Conservation (phyloP, 148 eudicot genomes). For the Fagopyrum homotropicum region DNA sequence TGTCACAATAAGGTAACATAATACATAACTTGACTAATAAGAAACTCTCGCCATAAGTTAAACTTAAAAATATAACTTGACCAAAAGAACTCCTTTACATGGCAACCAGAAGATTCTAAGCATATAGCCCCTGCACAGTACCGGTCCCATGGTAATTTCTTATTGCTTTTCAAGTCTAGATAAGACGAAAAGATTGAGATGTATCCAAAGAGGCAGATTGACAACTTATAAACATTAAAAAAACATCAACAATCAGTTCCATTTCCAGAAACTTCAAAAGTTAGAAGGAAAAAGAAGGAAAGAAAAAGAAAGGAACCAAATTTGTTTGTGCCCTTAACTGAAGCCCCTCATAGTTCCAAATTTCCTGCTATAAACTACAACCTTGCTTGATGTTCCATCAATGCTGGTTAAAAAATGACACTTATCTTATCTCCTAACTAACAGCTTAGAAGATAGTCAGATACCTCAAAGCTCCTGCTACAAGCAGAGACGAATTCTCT, state of each 20-base stretch:
- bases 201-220: neutral
- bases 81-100: no score
- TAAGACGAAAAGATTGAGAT: neutral
- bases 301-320: neutral
- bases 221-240: neutral
- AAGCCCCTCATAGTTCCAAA: neutral
- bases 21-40: no score
- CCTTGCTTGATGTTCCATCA: neutral
- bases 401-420: neutral
- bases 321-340: neutral
- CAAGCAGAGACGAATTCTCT: constrained; percentile 4
- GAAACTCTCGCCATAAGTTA: no score
- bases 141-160: no score
- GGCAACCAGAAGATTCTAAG: no score
- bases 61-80: no score
- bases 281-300: neutral
- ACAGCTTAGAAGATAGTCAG: neutral
- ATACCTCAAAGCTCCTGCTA: neutral
- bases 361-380: neutral
- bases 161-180: no score
- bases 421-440: neutral
- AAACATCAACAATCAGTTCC: neutral
- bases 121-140: no score
- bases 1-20: no score
- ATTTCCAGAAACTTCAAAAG: neutral